Percentiles rank a stretch among this genome's conserved stretches.
Conservation (phyloP, 768 basidiomycete genomes). For the Lentinula detonsa region DNA sequence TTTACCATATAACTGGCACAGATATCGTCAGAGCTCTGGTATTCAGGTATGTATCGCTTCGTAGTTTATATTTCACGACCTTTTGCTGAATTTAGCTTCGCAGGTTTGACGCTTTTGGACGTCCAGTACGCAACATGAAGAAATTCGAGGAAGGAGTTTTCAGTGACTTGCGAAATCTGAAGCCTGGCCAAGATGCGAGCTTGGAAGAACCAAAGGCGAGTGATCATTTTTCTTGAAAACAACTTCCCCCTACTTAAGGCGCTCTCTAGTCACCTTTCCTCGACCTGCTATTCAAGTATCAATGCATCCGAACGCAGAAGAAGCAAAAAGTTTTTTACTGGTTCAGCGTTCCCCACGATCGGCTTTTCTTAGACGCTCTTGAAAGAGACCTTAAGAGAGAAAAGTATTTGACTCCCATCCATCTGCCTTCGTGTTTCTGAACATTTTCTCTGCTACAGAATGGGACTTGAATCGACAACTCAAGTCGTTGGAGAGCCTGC, state of each 20-base stretch:
- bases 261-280: constrained; percentile 75
- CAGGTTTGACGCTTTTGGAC: constrained; percentile 59
- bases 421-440: neutral
- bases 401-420: constrained; percentile 30
- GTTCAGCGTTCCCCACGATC: constrained; percentile 97
- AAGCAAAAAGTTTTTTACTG: constrained; percentile 99
- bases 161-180: constrained; percentile 87
- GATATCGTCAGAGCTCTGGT: constrained; percentile 93
- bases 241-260: neutral
- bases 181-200: constrained; percentile 88
- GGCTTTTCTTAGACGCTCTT: constrained; percentile 93
- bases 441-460: constrained; percentile 17
- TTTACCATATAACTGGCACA: constrained; percentile 93
- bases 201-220: constrained; percentile 94
- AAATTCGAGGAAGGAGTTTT: constrained; percentile 98
- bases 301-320: constrained; percentile 96
- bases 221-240: constrained; percentile 5
- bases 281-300: constrained; percentile 91
- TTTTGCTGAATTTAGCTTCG: neutral
- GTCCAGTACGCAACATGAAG: constrained; percentile 89
- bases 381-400: constrained; percentile 96
- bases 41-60: constrained; percentile 54
- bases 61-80: neutral
- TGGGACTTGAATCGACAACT: constrained; percentile 84
- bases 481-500: constrained; percentile 59